Evolutionary conservation across 257 asterid genomes (phyloP), one percentile per base, ranked within the genome.

Genomic region (Solanum etuberosum): DNA sequence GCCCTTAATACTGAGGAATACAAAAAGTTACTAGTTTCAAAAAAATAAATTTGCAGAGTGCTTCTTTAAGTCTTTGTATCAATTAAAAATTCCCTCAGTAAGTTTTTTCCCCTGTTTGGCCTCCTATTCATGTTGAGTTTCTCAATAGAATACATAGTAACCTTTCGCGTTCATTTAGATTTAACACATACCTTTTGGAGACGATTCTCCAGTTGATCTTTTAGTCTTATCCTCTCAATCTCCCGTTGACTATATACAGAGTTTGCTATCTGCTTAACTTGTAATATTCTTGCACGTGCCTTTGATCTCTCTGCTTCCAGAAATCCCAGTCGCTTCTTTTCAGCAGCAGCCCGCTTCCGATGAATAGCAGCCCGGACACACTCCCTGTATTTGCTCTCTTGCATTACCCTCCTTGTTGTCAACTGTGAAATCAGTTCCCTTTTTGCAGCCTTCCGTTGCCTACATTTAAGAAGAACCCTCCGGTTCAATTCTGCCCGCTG

Each of bases 331-430:
- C 91, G 88, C 32, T 85, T 89, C 84, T 57, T 89, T 84, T 89
- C 87, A 51, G 91, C 91, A 68, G 88, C 88, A 37, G 87, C 85
- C 67, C 88, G 90, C 87, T 89, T 89, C 74, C 51, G 89, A 81
- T 78, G 57, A 72, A 85, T 87, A 77, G 91, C 91, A 67, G 90
- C 91, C 73, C 85, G 86, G 70, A 89, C 84, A 54, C 87, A 78
- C 25, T 89, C 91, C 73, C 68, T 89, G 70, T 87, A 87, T 59
- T 85, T 89, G 59, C 86, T 87, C 87, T 89, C 88, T 61, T 78
- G 89, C 86, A 31, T 85, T 51, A 68, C 67, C 82, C 76, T 87
- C 88, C 87, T 89, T 59, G 72, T 70, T 78, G 87, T 46, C 42
- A 59, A 77, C 85, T 89, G 90, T 70, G 70, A 86, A 31, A 86